Evolutionary conservation across 495 filamentous ascomycete species (phyloP).

Genomic region (Talaromyces stipitatus): DNA sequence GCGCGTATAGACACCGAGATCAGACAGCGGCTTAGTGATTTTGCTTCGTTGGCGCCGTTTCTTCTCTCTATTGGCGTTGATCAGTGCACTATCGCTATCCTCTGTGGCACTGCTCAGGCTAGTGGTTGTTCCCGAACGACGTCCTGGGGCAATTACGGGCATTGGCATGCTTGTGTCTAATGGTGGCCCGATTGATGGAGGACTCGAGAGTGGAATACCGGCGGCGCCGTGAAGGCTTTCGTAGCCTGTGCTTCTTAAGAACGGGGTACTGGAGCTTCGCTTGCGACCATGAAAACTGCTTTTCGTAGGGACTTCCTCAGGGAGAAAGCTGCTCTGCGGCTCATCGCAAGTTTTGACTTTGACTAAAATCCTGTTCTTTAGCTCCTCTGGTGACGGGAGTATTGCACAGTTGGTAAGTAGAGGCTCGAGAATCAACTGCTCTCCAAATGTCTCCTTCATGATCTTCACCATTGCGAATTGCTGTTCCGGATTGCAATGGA

Average conservation of each 20-base stretch:
- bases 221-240: conserved; percentile 47
- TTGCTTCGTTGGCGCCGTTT: conserved; percentile 69
- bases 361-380: conserved; percentile 76
- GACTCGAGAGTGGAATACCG: conserved; percentile 51
- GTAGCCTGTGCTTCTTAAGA: conserved; percentile 45
- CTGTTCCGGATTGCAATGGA: conserved; percentile 79
- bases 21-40: conserved; percentile 73
- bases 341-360: conserved; percentile 76
- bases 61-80: conserved; percentile 33
- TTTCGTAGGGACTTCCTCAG: conserved; percentile 26
- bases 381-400: conserved; percentile 78
- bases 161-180: conserved; percentile 18
- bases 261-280: conserved; percentile 74
- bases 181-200: conserved; percentile 41
- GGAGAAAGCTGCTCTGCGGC: conserved; percentile 15
- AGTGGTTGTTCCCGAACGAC: conserved; percentile 46
- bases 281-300: conserved; percentile 53
- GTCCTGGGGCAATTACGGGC: conserved; percentile 39
- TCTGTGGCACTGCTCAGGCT: conserved; percentile 55
- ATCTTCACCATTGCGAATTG: conserved; percentile 85
- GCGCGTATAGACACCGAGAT: conserved; percentile 80
- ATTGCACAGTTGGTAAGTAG: conserved; percentile 53
- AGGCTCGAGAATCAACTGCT: conserved; percentile 68
- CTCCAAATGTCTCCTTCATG: conserved; percentile 74
- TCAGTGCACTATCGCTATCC: conserved; percentile 50